phyloP scores from a whole-genome alignment of 257 asterid species.

The Plectranthus barbatus region DNA sequence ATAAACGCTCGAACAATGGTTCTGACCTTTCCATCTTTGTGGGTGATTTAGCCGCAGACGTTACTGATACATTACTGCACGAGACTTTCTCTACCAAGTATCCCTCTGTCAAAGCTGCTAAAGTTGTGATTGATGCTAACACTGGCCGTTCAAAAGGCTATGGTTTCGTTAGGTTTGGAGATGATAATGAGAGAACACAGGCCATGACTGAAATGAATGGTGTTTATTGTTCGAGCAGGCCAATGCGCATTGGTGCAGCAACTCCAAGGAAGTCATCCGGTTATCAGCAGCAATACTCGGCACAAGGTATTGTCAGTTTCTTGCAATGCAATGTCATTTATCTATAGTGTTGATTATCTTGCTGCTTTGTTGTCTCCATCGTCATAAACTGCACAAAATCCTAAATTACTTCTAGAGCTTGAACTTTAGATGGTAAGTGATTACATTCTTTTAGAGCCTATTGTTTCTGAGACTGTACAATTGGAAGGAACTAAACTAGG shows the following conservation, averaged over 20 bases:
- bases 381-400: neutral
- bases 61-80: slow-evolving; percentile 68
- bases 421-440: neutral
- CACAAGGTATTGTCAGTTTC: slow-evolving; percentile 46
- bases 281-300: slow-evolving; percentile 59
- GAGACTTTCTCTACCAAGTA: slow-evolving; percentile 66
- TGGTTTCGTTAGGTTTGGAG: slow-evolving; percentile 94
- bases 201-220: slow-evolving; percentile 93
- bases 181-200: slow-evolving; percentile 70
- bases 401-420: neutral
- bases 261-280: slow-evolving; percentile 79
- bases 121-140: slow-evolving; percentile 78
- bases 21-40: slow-evolving; percentile 90
- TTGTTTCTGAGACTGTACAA: neutral
- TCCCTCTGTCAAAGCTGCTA: slow-evolving; percentile 85
- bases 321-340: neutral
- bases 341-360: neutral
- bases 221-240: slow-evolving; percentile 70
- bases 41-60: slow-evolving; percentile 93
- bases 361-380: neutral
- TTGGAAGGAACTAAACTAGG: neutral
- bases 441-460: neutral
- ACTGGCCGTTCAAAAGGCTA: slow-evolving; percentile 94
- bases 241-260: slow-evolving; percentile 92
- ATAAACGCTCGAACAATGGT: slow-evolving; percentile 63